A percentile compares a stretch with the other conserved stretches of the same genome.
phyloP scores from a whole-genome alignment of 768 basidiomycete genomes.

The Cytidiella melzeri region DNA sequence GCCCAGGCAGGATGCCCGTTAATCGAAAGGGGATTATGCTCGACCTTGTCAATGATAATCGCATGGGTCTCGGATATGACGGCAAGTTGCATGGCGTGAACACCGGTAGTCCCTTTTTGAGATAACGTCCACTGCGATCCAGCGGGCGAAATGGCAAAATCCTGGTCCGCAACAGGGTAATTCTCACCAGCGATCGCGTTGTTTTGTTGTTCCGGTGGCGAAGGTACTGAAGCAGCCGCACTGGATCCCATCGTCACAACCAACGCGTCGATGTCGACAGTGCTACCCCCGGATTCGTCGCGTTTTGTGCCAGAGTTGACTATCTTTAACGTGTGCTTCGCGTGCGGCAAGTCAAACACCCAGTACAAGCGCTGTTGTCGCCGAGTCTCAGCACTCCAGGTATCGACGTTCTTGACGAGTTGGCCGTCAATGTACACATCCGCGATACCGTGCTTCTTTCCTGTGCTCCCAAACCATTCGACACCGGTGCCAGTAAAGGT shows the following conservation, averaged over 20 bases:
- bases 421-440: constrained; percentile 54
- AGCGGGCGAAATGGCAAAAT: constrained; percentile 5
- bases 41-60: constrained; percentile 77
- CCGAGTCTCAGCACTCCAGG: constrained; percentile 30
- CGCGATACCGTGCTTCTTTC: constrained; percentile 47
- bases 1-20: constrained; percentile 79
- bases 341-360: constrained; percentile 43
- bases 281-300: constrained; percentile 27
- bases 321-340: constrained; percentile 58
- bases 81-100: constrained; percentile 72
- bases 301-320: constrained; percentile 44
- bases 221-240: not conserved
- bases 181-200: not conserved
- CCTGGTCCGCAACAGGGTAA: not conserved
- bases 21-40: constrained; percentile 74
- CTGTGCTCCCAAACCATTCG: constrained; percentile 70
- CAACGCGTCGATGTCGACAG: constrained; percentile 59
- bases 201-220: constrained; percentile 6
- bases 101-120: constrained; percentile 67
- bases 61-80: constrained; percentile 66
- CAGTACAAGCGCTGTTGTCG: constrained; percentile 64
- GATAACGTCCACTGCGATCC: constrained; percentile 45
- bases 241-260: constrained; percentile 47
- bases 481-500: constrained; percentile 69
- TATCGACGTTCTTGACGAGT: constrained; percentile 38